Evolutionary conservation across 768 basidiomycete genomes (phyloP).

Genomic region (Russula griseocarnosa): DNA sequence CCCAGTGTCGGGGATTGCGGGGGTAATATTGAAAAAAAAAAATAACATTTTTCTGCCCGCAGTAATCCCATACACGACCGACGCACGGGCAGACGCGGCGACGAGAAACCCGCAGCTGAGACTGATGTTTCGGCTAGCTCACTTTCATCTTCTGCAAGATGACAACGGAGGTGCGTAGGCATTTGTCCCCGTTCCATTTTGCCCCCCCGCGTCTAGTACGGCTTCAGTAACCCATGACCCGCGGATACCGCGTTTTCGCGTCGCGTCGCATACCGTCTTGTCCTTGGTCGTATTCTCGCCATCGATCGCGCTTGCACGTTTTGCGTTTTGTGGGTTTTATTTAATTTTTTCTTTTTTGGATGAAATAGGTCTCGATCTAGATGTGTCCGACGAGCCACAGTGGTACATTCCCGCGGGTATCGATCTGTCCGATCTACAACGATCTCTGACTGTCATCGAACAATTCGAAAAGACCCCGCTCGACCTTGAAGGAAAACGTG

Average conservation of each 20-base stretch:
- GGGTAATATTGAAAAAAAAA: slow-evolving; percentile 4
- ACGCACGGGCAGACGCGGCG: slow-evolving; percentile 73
- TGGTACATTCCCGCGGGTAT: slow-evolving; percentile 83
- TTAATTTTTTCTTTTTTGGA: not conserved
- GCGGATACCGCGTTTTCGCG: slow-evolving; percentile 10
- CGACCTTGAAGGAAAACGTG: slow-evolving; percentile 73
- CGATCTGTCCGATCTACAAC: slow-evolving; percentile 60
- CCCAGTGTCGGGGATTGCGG: slow-evolving; percentile 1
- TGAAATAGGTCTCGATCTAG: slow-evolving; percentile 34
- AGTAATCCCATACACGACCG: slow-evolving; percentile 75
- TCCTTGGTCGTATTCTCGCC: not conserved
- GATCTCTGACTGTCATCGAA: slow-evolving; percentile 69
- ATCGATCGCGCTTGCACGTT: not conserved
- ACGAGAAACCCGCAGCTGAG: slow-evolving; percentile 77
- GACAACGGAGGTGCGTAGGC: slow-evolving; percentile 48
- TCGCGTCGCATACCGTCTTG: not conserved
- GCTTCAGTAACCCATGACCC: slow-evolving; percentile 1
- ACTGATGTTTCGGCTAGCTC: slow-evolving; percentile 75
- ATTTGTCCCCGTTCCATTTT: not conserved
- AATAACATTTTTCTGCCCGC: slow-evolving; percentile 12
- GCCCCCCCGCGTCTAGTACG: not conserved
- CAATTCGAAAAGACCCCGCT: slow-evolving; percentile 81
- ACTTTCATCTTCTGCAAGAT: slow-evolving; percentile 56
- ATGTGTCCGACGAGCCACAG: slow-evolving; percentile 60
- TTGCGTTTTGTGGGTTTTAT: not conserved